These are phyloP conservation scores for Aspergillus saccharolyticus DNA, from an alignment of 495 filamentous ascomycete genomes.

Conservation along the genomic window DNA sequence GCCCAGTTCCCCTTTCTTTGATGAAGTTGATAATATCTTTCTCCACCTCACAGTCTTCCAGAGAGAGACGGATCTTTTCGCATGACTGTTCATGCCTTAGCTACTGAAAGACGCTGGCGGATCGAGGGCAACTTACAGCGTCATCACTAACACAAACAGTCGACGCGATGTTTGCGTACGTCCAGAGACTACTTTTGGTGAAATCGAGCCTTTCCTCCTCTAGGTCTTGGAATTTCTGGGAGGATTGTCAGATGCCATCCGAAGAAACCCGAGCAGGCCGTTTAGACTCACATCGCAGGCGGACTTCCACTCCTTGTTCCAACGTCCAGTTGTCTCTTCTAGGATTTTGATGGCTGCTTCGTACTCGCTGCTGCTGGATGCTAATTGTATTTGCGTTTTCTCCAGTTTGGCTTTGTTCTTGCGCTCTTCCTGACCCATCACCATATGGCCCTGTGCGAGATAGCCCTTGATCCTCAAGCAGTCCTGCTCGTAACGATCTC, in stretches of 20 bases:
- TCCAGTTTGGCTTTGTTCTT: conserved; percentile 99
- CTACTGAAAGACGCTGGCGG: not conserved
- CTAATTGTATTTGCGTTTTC: conserved; percentile 94
- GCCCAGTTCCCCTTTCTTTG: conserved; percentile 80
- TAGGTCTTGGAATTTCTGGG: conserved; percentile 93
- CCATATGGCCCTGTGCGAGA: conserved; percentile 98
- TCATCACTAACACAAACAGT: conserved; percentile 99
- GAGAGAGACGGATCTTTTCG: conserved; percentile 90
- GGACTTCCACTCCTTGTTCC: conserved; percentile 97
- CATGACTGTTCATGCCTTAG: conserved; percentile 56
- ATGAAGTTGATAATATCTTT: conserved; percentile 93
- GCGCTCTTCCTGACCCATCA: conserved; percentile 98
- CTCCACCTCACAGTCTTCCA: conserved; percentile 94
- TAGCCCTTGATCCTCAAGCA: conserved; percentile 98
- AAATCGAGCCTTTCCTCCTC: conserved; percentile 97
- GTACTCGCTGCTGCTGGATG: conserved; percentile 86
- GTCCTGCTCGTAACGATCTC: conserved; percentile 94
- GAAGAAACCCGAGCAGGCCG: not conserved
- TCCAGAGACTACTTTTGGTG: conserved; percentile 95
- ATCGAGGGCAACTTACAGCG: conserved; percentile 48
- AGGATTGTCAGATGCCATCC: conserved; percentile 20
- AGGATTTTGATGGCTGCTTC: conserved; percentile 85
- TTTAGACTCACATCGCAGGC: conserved; percentile 71
- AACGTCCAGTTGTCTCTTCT: conserved; percentile 92
- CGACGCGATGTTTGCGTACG: conserved; percentile 92